Evolutionary conservation across 176 grass and related monocot species (phyloP).

Genomic region (Triticum timopheevii): DNA sequence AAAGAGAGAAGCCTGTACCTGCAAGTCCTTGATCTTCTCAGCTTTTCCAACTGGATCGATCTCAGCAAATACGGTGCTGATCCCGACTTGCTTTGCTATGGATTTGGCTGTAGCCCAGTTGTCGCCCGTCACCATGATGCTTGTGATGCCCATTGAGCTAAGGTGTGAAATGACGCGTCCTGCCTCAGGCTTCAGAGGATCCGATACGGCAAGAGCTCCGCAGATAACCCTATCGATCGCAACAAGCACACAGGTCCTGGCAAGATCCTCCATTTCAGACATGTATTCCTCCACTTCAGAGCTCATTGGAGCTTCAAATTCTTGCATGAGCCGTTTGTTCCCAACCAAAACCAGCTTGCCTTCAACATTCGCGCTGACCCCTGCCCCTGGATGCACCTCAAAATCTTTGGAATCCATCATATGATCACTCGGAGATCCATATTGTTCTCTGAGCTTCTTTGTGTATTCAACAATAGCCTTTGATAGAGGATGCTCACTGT

Average conservation of each 20-base stretch:
- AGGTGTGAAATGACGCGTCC: constrained; percentile 67
- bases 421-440: constrained; percentile 57
- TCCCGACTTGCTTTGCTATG: constrained; percentile 91
- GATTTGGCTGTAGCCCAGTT: constrained; percentile 92
- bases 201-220: constrained; percentile 82
- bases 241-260: constrained; percentile 91
- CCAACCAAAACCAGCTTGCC: constrained; percentile 78
- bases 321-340: constrained; percentile 88
- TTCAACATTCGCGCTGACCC: constrained; percentile 74
- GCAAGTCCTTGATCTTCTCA: constrained; percentile 89
- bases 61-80: constrained; percentile 71
- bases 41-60: constrained; percentile 89
- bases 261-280: constrained; percentile 65
- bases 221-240: constrained; percentile 65
- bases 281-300: constrained; percentile 66
- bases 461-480: constrained; percentile 83
- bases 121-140: constrained; percentile 97
- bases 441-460: constrained; percentile 78
- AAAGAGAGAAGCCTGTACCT: constrained; percentile 40
- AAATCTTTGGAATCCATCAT: constrained; percentile 76
- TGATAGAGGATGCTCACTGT: constrained; percentile 95
- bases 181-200: constrained; percentile 94
- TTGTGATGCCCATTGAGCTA: constrained; percentile 79
- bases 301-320: constrained; percentile 55
- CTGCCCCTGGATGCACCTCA: constrained; percentile 83